These are phyloP conservation scores for Penicillium olsonii DNA, from an alignment of 2,329 filamentous ascomycete species.

Conservation along the genomic window DNA sequence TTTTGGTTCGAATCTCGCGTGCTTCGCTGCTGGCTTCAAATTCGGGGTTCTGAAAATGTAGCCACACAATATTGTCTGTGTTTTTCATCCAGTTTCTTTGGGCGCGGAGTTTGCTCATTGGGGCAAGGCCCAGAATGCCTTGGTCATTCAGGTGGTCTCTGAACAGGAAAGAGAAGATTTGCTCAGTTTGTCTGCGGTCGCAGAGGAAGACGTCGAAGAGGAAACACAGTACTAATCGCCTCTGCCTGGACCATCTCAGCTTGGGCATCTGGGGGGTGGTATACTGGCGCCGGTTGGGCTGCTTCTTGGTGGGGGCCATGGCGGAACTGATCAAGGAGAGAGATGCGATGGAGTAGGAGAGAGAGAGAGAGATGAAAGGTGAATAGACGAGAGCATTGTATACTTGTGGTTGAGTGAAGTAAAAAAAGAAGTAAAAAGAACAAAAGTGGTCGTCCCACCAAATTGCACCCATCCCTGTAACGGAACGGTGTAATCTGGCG, in stretches of 20 bases:
- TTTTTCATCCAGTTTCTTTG: slow-evolving; percentile 28
- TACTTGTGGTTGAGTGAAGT: too few relatives aligned
- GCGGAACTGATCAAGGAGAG: too few relatives aligned
- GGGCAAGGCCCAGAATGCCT: slow-evolving; percentile 19
- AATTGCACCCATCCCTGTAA: slow-evolving; percentile 40
- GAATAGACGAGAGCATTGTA: too few relatives aligned
- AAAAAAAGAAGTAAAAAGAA: slow-evolving; percentile 26
- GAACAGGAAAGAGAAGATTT: slow-evolving; percentile 32
- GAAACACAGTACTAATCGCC: slow-evolving; percentile 27
- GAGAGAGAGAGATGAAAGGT: too few relatives aligned
- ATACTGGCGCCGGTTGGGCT: too few relatives aligned
- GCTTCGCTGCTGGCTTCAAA: slow-evolving; percentile 18
- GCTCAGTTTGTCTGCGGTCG: slow-evolving; percentile 6
- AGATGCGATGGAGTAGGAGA: not conserved
- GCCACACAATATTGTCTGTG: slow-evolving; percentile 22
- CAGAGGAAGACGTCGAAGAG: slow-evolving; percentile 26
- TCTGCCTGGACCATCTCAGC: slow-evolving; percentile 20
- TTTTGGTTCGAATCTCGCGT: slow-evolving; percentile 14
- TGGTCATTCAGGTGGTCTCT: slow-evolving; percentile 15
- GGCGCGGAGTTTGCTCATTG: slow-evolving; percentile 9
- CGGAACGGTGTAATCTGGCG: slow-evolving; percentile 53
- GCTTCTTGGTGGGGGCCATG: not conserved
- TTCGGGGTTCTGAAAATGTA: slow-evolving; percentile 21
- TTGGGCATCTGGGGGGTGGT: too few relatives aligned
- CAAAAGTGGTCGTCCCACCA: slow-evolving; percentile 39